Conservation (phyloP, 1,284 basidiomycete species). For the Chondrostereum purpureum region DNA sequence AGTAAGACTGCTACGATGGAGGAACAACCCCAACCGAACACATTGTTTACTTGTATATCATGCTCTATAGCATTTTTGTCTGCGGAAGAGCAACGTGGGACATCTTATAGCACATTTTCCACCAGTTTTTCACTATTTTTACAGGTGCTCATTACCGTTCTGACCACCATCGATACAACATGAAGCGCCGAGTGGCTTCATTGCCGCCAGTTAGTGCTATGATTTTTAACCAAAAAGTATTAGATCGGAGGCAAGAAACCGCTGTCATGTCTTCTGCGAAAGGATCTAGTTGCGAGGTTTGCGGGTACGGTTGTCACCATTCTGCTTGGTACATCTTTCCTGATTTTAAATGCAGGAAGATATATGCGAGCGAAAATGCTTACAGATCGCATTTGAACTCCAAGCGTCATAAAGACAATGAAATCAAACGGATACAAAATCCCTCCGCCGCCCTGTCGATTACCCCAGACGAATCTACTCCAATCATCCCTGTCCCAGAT, state of each 20-base stretch:
- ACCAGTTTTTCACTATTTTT: conserved; percentile 7
- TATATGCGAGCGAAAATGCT: conserved; percentile 86
- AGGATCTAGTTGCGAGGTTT: conserved; percentile 69
- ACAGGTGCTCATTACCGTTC: conserved; percentile 85
- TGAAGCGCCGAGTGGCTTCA: conserved; percentile 92
- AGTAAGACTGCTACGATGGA: conserved; percentile 12
- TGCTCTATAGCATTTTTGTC: conserved; percentile 87
- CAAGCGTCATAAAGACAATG: conserved; percentile 86
- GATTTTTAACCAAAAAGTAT: conserved; percentile 89
- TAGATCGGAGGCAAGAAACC: conserved; percentile 70
- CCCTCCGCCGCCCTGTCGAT: conserved; percentile 7
- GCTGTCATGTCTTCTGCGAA: conserved; percentile 61
- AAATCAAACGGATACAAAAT: conserved; percentile 42
- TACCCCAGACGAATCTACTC: conserved; percentile 8
- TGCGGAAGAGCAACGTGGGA: conserved; percentile 80
- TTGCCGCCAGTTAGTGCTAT: conserved; percentile 80
- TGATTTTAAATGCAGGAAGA: conserved; percentile 57
- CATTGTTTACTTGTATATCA: conserved; percentile 83
- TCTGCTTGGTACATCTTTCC: not conserved
- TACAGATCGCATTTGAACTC: conserved; percentile 85
- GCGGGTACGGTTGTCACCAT: conserved; percentile 52
- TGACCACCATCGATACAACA: conserved; percentile 97
- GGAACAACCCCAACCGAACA: conserved; percentile 17
- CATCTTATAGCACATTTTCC: not conserved
- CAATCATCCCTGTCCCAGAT: conserved; percentile 9